Evolutionary conservation across 805 yeast genomes (phyloP).

Genomic region (Ogataea degrootiae): DNA sequence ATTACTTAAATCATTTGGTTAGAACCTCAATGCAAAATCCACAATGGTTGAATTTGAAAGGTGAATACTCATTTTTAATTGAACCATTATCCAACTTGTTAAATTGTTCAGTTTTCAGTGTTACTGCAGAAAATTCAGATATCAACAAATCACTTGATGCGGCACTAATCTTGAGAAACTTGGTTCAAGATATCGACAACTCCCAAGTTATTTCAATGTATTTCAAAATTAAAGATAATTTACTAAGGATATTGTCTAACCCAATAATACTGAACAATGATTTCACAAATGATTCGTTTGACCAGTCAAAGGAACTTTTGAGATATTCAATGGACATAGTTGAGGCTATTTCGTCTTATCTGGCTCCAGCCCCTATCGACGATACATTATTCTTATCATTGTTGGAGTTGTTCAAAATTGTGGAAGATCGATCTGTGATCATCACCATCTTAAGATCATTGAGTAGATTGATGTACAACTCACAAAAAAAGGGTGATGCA

Average conservation of each 20-base stretch:
- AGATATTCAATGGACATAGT: slow-evolving; percentile 71
- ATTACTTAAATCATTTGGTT: slow-evolving; percentile 60
- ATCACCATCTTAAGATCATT: slow-evolving; percentile 70
- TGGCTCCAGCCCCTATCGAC: slow-evolving; percentile 67
- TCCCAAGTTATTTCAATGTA: slow-evolving; percentile 70
- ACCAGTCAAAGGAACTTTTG: slow-evolving; percentile 51
- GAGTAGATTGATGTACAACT: slow-evolving; percentile 70
- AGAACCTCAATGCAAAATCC: slow-evolving; percentile 39
- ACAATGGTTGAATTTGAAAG: slow-evolving; percentile 36
- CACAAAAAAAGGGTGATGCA: slow-evolving; percentile 37
- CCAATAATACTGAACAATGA: slow-evolving; percentile 22
- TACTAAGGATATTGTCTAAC: slow-evolving; percentile 44
- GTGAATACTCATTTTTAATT: slow-evolving; percentile 36
- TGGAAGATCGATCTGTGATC: slow-evolving; percentile 65
- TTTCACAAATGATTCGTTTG: slow-evolving; percentile 25
- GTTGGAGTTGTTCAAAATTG: slow-evolving; percentile 42
- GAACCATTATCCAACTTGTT: slow-evolving; percentile 24
- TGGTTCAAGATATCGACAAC: slow-evolving; percentile 76
- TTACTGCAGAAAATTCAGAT: slow-evolving; percentile 17
- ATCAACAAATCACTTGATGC: slow-evolving; percentile 37
- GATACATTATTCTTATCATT: slow-evolving; percentile 63
- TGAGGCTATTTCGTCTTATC: slow-evolving; percentile 79
- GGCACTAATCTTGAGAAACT: slow-evolving; percentile 69
- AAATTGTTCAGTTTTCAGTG: slow-evolving; percentile 15
- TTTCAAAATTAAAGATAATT: slow-evolving; percentile 28